These are phyloP conservation scores for Meira nashicola DNA, from an alignment of 1,284 basidiomycete genomes.

Conservation along the genomic window DNA sequence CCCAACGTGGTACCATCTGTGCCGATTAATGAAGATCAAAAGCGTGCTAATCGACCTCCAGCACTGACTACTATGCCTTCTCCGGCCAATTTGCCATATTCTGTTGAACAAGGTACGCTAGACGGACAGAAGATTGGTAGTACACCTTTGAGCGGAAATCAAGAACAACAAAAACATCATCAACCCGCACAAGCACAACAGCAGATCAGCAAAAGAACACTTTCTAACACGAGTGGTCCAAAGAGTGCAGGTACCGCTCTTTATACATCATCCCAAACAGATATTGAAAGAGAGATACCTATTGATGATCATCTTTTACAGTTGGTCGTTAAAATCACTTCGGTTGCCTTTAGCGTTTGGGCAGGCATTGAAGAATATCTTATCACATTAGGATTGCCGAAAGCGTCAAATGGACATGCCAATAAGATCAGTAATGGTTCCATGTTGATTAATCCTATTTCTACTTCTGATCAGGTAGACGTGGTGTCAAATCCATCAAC, in stretches of 20 bases:
- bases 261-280: neutral
- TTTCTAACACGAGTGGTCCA: slow-evolving; percentile 6
- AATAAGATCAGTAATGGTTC: no score
- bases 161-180: no score
- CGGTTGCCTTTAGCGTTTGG: slow-evolving; percentile 36
- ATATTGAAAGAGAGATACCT: neutral
- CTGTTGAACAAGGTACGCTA: neutral
- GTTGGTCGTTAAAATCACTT: slow-evolving; percentile 39
- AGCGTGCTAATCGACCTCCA: slow-evolving; percentile 1
- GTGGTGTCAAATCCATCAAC: no score
- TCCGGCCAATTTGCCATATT: slow-evolving; percentile 5
- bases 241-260: neutral
- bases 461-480: neutral
- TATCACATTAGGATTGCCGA: slow-evolving; percentile 12
- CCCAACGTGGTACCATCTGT: neutral
- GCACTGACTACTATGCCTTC: slow-evolving; percentile 1
- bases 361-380: slow-evolving; percentile 35
- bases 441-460: slow-evolving; percentile 7
- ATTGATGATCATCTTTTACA: slow-evolving; percentile 33
- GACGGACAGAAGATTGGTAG: neutral
- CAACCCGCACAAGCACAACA: no score
- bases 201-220: neutral
- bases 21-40: slow-evolving; percentile 12
- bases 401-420: no score
- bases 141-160: neutral